Evolutionary conservation across 495 filamentous ascomycete genomes (phyloP).

Genomic region (Xylaria longipes): DNA sequence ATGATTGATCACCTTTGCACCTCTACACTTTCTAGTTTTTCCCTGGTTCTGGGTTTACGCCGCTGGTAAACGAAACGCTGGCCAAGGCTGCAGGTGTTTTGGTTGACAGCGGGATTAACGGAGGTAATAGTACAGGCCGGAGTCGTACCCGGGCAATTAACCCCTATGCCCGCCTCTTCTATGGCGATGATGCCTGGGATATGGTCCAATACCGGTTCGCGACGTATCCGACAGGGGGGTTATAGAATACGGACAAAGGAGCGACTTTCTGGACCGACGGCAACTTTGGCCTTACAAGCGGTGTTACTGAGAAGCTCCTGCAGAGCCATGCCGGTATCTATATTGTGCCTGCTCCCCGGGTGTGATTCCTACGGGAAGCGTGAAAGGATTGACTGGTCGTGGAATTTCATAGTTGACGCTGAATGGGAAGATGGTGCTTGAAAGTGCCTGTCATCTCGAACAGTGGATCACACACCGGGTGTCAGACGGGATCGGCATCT

Average conservation of each 20-base stretch:
- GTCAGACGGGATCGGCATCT: conserved; percentile 16
- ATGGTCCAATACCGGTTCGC: conserved; percentile 47
- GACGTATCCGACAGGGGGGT: conserved; percentile 48
- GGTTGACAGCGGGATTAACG: conserved; percentile 32
- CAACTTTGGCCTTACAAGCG: conserved; percentile 54
- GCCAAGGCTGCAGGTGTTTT: conserved; percentile 43
- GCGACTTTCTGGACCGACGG: conserved; percentile 25
- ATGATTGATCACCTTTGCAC: too few species aligned
- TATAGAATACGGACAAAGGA: conserved; percentile 54
- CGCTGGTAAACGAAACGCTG: conserved; percentile 7
- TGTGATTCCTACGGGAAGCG: conserved; percentile 39
- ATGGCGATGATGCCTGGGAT: conserved; percentile 46
- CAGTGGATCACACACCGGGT: conserved; percentile 20
- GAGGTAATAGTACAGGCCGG: conserved; percentile 40
- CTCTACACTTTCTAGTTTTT: too few species aligned
- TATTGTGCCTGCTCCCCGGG: conserved; percentile 52
- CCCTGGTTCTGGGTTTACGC: conserved; percentile 36
- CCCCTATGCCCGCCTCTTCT: conserved; percentile 49
- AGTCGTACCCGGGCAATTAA: conserved; percentile 41
- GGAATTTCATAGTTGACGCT: conserved; percentile 52
- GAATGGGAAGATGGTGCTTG: conserved; percentile 38
- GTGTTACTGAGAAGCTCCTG: conserved; percentile 58
- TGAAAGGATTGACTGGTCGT: conserved; percentile 49
- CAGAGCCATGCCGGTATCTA: conserved; percentile 53
- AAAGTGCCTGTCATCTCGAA: conserved; percentile 15